Base-by-base conservation (phyloP, 805 yeast genomes). In the Metschnikowia similis region DNA sequence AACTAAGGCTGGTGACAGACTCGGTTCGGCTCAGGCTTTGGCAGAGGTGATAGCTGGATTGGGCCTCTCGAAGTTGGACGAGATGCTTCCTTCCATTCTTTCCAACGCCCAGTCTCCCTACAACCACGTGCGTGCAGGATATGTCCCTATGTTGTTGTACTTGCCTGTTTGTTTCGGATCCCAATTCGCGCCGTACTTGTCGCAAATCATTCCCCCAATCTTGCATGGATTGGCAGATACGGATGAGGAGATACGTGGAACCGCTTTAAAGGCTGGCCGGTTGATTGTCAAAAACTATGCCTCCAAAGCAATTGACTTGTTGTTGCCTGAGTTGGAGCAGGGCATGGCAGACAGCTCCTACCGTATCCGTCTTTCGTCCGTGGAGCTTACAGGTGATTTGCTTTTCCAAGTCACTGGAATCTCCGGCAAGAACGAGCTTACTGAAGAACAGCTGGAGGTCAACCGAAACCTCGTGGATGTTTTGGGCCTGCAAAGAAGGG, bases 1-100 rank as follows among this genome's bases (percentile, higher is more conserved):
- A 54, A 54, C 76, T 13, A 85, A 82, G 61, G 80, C 89, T 8
- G 97, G 97, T 53, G 98, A 94, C 64, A 82, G 97, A 56, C 79
- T 94, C 52, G 99, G 99, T 51, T 87, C 96, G 46, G 99, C 98
- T 0, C 99, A 94, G 73, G 98, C 96, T 2, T 78, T 94, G 49
- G 82, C 97, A 14, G 99, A 94, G 70, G 96, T 94, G 54, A 80
- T 90, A 48, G 84, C 89, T 60, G 99, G 99, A 56, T 78, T 94
- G 48, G 99, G 99, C 59, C 69, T 89, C 43, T 69, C 82, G 55
- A 90, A 90, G 61, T 77, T 94, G 64, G 99, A 94, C 58, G 97
- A 90, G 62, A 69, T 91, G 62, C 71, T 94, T 52, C 99, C 99
- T 35, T 67, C 75, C 0, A 85, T 94, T 54, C 76, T 94, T 59